These are phyloP conservation scores for Trichopus zeylanicus DNA, from an alignment of 116 monocot genomes.

Conservation along the genomic window DNA sequence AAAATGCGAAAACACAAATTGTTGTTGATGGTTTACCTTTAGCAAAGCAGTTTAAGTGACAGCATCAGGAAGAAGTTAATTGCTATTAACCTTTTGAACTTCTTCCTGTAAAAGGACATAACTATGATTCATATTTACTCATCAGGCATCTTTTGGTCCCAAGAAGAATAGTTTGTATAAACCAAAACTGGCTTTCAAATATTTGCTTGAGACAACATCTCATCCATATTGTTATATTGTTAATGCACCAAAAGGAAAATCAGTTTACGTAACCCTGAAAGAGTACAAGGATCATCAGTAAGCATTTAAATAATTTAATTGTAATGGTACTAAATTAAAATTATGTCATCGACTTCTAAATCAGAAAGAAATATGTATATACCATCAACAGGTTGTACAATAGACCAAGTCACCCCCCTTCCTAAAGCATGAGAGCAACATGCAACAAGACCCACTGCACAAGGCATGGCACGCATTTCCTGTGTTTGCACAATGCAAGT, in stretches of 20 bases:
- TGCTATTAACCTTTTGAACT: constrained; percentile 26
- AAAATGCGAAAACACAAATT: neutral
- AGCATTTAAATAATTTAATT: too few relatives aligned
- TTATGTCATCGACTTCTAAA: neutral
- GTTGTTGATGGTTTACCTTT: constrained; percentile 26
- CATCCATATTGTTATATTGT: too few relatives aligned
- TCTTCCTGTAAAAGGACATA: constrained; percentile 55
- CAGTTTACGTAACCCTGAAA: too few relatives aligned
- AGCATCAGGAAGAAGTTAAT: constrained; percentile 52
- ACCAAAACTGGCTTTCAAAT: too few relatives aligned
- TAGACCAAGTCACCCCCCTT: constrained; percentile 44
- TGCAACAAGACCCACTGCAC: constrained; percentile 81
- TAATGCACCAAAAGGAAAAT: neutral
- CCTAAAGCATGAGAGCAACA: constrained; percentile 47
- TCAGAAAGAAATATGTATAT: constrained; percentile 26
- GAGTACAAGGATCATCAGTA: too few relatives aligned
- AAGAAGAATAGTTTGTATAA: neutral
- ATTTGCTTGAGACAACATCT: constrained; percentile 13
- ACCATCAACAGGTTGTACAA: constrained; percentile 81
- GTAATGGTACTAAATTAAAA: neutral
- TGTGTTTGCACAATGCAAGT: constrained; percentile 14
- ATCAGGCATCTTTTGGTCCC: neutral
- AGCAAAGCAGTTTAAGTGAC: constrained; percentile 79
- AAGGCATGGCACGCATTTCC: constrained; percentile 82
- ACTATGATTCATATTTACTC: neutral